Conservation (phyloP, 768 basidiomycete species). For the Hydnomerulius pinastri region DNA sequence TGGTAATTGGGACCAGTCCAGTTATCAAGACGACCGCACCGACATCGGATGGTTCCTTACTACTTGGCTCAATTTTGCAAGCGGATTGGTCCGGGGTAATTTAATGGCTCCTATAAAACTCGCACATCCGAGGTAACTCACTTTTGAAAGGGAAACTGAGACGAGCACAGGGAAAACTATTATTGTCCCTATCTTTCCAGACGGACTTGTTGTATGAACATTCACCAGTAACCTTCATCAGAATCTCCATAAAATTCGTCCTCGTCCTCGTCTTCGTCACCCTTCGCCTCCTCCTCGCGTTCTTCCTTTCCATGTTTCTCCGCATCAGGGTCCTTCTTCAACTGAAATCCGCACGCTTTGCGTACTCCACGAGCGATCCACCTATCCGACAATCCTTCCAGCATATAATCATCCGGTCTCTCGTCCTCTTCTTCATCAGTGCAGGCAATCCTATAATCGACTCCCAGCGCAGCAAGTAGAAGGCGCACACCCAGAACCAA, state of each 20-base stretch:
- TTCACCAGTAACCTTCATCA: too few relatives aligned
- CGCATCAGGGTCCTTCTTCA: background rate
- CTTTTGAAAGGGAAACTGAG: too few relatives aligned
- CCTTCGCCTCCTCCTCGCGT: background rate
- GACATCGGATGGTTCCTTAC: too few relatives aligned
- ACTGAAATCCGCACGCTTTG: conserved; percentile 14
- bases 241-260: too few relatives aligned
- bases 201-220: too few relatives aligned
- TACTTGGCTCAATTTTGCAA: too few relatives aligned
- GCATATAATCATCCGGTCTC: background rate
- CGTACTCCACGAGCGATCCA: conserved; percentile 15
- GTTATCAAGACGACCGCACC: too few relatives aligned
- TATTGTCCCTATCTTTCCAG: too few relatives aligned
- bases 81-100: too few relatives aligned
- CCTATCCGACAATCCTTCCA: conserved; percentile 15
- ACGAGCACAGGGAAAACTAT: too few relatives aligned
- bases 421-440: conserved; percentile 6
- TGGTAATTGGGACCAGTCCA: conserved; percentile 10
- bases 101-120: too few relatives aligned
- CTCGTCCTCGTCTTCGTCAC: background rate
- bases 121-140: too few relatives aligned
- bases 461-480: conserved; percentile 10
- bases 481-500: conserved; percentile 8
- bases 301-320: background rate
- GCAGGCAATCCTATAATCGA: conserved; percentile 13